Percentiles rank a stretch among this genome's conserved stretches.
phyloP scores from a whole-genome alignment of 108 stramenopile genomes.

The Cyclotella kingstonii region DNA sequence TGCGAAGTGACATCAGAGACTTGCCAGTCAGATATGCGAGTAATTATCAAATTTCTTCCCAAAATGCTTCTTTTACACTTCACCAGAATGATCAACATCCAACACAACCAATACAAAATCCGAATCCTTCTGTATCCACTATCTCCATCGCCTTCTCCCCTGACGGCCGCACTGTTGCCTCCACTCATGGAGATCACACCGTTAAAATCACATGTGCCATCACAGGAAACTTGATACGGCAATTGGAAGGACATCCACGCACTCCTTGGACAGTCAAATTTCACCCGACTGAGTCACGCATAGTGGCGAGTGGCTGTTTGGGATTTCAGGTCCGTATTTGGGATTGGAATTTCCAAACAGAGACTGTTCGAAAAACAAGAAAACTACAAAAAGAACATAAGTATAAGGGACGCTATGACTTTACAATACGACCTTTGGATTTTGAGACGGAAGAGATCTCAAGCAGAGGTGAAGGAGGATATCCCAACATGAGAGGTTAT shows the following conservation, averaged over 20 bases:
- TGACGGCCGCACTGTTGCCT: conserved; percentile 83
- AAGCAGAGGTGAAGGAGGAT: background rate
- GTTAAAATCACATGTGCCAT: conserved; percentile 88
- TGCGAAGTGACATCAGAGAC: background rate
- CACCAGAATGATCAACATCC: conserved; percentile 1
- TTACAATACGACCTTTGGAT: no score
- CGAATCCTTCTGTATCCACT: conserved; percentile 51
- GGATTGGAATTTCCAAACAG: conserved; percentile 69
- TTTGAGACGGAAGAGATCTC: background rate
- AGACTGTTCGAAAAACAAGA: conserved; percentile 18
- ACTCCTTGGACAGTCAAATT: conserved; percentile 99
- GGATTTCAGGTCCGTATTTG: conserved; percentile 95
- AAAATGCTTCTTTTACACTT: conserved; percentile 7
- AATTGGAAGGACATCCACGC: conserved; percentile 91
- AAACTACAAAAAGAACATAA: conserved; percentile 15
- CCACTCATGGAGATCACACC: conserved; percentile 99
- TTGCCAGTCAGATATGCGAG: background rate
- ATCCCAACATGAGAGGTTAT: no score
- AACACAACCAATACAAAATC: background rate
- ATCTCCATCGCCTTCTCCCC: conserved; percentile 82
- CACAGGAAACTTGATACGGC: conserved; percentile 63
- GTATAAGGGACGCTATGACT: conserved; percentile 33
- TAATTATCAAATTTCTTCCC: background rate
- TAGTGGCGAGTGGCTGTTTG: conserved; percentile 94
- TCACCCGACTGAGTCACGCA: conserved; percentile 76